Base-by-base conservation (phyloP, 306 rosid genomes). In the Corylus americana region DNA sequence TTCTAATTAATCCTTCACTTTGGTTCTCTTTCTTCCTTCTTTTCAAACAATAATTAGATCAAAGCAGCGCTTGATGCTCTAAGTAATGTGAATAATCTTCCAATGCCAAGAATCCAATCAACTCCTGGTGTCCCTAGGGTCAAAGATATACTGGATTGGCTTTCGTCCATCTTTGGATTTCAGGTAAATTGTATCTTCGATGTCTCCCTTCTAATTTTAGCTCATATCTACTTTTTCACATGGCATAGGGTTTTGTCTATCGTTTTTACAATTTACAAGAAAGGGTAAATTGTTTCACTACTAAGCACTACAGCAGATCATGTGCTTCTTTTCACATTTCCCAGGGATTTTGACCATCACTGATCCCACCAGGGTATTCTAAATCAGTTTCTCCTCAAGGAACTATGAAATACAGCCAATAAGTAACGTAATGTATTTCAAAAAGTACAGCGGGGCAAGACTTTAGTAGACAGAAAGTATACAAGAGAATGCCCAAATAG, bases 61-160 rank as follows among this genome's bases (percentile, higher is more conserved):
- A 84, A 89, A 89, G 96, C 93, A 55, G 97, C 96, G 51, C 84
- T 93, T 62, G 51, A 18, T 80, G 97, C 96, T 77, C 83, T 95
- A 68, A 76, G 86, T 70, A 87, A 77, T 45, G 91, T 93, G 85
- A 80, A 79, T 20, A 74, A 84, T 86, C 99, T 95, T 86, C 98
- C 98, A 29, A 77, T 80, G 90, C 97, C 97, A 67, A 47, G 57
- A 80, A 77, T 91, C 83, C 91, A 50, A 58, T 58, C 83, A 45
- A 80, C 68, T 67, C 83, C 66, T 25, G 75, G 47, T 10, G 80
- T 70, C 44, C 81, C 85, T 55, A 74, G 59, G 63, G 92, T 90
- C 81, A 90, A 83, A 73, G 99, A 95, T 74, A 84, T 93, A 85
- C 99, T 93, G 74, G 97, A 91, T 84, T 95, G 98, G 98, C 89